A percentile compares a stretch with the other conserved stretches of the same genome.
These are phyloP conservation scores for Davidsoniella australis DNA, from an alignment of 2,329 filamentous ascomycete genomes.

Conservation along the genomic window DNA sequence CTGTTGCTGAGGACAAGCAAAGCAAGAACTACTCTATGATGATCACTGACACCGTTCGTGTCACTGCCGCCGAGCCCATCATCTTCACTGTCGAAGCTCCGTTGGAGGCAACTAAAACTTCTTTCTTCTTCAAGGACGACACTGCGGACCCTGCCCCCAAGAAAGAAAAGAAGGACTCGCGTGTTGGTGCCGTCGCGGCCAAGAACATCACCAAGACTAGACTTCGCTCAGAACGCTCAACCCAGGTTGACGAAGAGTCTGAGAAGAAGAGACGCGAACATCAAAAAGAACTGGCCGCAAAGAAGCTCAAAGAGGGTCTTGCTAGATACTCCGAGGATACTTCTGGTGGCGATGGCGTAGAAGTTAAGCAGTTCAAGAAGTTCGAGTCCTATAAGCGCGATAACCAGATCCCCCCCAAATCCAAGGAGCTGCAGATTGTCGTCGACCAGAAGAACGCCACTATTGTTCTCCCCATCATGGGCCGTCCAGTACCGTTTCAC, in stretches of 20 bases:
- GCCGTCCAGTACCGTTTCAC: constrained; percentile 90
- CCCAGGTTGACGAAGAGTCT: constrained; percentile 75
- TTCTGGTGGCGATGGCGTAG: constrained; percentile 69
- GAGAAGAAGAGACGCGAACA: constrained; percentile 78
- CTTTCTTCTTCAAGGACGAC: constrained; percentile 97
- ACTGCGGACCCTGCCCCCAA: constrained; percentile 75
- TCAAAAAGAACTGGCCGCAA: constrained; percentile 71
- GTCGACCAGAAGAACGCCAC: constrained; percentile 84
- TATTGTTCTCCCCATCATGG: constrained; percentile 90
- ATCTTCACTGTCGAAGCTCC: constrained; percentile 90
- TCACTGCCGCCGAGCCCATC: constrained; percentile 59
- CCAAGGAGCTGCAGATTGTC: constrained; percentile 74
- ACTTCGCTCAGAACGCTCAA: constrained; percentile 75
- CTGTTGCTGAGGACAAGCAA: constrained; percentile 73
- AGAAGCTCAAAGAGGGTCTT: constrained; percentile 81
- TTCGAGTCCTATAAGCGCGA: constrained; percentile 99
- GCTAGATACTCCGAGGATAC: constrained; percentile 74
- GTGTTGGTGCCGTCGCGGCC: constrained; percentile 72
- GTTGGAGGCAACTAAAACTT: constrained; percentile 80
- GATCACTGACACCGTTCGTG: constrained; percentile 83
- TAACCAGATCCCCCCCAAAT: constrained; percentile 70
- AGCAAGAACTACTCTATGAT: constrained; percentile 79
- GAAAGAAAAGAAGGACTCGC: constrained; percentile 71
- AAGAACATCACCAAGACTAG: constrained; percentile 94
- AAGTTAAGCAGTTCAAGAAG: constrained; percentile 95